Conservation (phyloP, 306 rosid genomes). For the Corylus americana region DNA sequence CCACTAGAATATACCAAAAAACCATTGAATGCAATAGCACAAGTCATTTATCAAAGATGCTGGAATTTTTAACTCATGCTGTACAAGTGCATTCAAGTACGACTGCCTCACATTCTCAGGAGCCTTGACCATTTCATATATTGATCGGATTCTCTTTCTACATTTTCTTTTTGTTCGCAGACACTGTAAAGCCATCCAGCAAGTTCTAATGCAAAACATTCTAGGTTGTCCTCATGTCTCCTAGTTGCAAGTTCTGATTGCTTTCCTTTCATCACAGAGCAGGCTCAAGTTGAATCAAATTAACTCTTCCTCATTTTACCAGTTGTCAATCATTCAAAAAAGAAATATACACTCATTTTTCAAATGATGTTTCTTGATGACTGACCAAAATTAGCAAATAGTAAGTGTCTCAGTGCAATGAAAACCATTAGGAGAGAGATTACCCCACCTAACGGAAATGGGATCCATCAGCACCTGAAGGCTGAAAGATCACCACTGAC, state of each 20-base stretch:
- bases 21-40: neutral
- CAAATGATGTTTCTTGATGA: neutral
- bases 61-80: neutral
- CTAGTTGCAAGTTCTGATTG: neutral
- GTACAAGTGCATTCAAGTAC: neutral
- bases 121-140: neutral
- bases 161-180: neutral
- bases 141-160: neutral
- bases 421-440: neutral
- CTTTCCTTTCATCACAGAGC: neutral
- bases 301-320: neutral
- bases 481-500: neutral
- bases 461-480: neutral
- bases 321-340: neutral
- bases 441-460: neutral
- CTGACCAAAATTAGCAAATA: neutral
- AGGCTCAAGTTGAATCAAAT: neutral
- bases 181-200: neutral
- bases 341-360: neutral
- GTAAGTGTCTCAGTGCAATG: neutral
- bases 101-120: neutral
- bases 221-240: neutral
- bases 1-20: neutral
- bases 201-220: neutral
- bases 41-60: neutral